Base-by-base conservation (phyloP, 345 rosid species). In the Clarkia xantiana region DNA sequence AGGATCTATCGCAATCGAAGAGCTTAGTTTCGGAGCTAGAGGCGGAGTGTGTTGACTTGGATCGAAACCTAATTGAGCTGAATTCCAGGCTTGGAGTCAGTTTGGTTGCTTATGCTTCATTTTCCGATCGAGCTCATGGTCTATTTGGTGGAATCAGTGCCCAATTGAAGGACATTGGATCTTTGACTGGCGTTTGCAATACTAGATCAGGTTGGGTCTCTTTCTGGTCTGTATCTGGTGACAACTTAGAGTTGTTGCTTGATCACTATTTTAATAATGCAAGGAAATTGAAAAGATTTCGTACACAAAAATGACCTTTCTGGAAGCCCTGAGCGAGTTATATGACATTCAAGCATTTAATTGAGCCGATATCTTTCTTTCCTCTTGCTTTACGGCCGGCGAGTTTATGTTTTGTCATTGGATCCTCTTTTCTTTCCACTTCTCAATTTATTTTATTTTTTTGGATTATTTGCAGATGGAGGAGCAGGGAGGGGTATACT, bases 81-180 rank as follows among this genome's bases (percentile, higher is more conserved):
- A 81, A 75, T 51, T 68, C 74, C 43, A 67, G 70, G 58, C 81
- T 91, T 47, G 74, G 67, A 47, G 76, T 79, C 0, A 61, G 58
- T 52, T 69, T 86, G 11, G 54, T 68, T 9, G 62, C 75, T 54
- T 79, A 81, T 81, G 66, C 82, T 63, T 77, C 81, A 20, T 81
- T 76, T 60, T 81, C 93, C 16, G 81, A 71, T 65, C 77, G 78
- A 47, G 45, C 70, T 57, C 67, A 60, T 20, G 61, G 70, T 51
- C 45, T 76, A 18, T 55, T 78, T 13, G 23, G 11, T 3, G 66
- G 67, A 13, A 68, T 78, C 47, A 57, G 52, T 59, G 67, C 67
- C 50, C 67, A 70, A 57, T 67, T 86, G 73, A 61, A 68, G 40
- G 67, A 70, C 68, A 83, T 86, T 52, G 57, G 61, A 44, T 75